Evolutionary conservation across 106 monocot genomes (phyloP).

Genomic region (Acorus calamus): DNA sequence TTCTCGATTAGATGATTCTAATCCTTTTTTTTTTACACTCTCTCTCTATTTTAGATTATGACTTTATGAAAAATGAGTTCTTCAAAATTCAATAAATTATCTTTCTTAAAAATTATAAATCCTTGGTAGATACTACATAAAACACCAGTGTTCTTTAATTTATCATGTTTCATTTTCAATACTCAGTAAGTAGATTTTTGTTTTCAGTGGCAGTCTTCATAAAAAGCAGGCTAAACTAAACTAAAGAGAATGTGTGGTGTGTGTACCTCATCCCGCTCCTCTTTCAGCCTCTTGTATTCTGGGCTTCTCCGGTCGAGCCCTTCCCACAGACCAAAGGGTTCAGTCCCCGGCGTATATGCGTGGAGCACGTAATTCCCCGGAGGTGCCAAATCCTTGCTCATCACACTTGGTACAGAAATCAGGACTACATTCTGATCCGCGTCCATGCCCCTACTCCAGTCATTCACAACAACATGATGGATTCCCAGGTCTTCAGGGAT

Average conservation of each 20-base stretch:
- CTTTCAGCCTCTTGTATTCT: slow-evolving; percentile 68
- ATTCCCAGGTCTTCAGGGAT: slow-evolving; percentile 69
- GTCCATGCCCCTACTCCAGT: slow-evolving; percentile 86
- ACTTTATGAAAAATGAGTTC: no score
- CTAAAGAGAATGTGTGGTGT: background rate
- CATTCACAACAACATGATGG: slow-evolving; percentile 92
- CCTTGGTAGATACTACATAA: no score
- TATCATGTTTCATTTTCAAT: no score
- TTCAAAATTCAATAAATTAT: no score
- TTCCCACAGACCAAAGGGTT: slow-evolving; percentile 81
- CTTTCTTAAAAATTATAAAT: no score
- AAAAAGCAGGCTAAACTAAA: background rate
- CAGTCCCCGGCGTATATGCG: slow-evolving; percentile 92
- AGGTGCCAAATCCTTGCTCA: slow-evolving; percentile 75
- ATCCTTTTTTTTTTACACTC: no score
- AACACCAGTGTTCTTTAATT: no score
- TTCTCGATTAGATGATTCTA: no score
- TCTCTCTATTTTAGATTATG: no score
- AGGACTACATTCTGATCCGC: slow-evolving; percentile 89
- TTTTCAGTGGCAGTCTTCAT: no score
- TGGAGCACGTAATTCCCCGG: slow-evolving; percentile 83
- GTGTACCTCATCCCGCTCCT: slow-evolving; percentile 76
- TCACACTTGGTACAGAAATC: slow-evolving; percentile 76
- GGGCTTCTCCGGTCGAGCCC: slow-evolving; percentile 72
- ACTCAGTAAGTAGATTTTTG: no score